phyloP scores from a whole-genome alignment of 768 basidiomycete genomes.

The Obba rivulosa region DNA sequence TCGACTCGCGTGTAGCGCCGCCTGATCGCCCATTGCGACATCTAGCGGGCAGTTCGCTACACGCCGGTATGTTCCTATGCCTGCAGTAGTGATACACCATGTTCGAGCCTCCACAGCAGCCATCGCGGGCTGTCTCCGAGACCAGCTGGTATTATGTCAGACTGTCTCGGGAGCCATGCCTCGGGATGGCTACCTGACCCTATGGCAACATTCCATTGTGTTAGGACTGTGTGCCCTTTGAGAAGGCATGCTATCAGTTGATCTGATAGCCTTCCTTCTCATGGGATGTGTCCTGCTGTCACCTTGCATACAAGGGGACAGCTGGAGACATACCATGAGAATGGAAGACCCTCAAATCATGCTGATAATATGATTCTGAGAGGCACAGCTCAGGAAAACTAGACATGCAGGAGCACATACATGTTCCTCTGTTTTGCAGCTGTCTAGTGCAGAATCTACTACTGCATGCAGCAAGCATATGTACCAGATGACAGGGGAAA shows the following conservation, averaged over 20 bases:
- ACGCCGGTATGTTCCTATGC: no score
- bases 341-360: conserved; percentile 38
- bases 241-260: conserved; percentile 1
- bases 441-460: no score
- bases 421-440: no score
- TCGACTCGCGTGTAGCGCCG: no score
- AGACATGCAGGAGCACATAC: no score
- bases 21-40: no score
- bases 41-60: no score
- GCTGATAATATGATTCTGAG: conserved; percentile 3
- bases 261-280: conserved; percentile 27
- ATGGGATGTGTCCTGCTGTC: conserved; percentile 19
- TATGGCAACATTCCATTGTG: not conserved
- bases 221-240: not conserved
- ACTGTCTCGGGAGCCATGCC: not conserved
- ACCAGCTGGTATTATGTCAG: not conserved
- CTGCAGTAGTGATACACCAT: no score
- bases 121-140: not conserved
- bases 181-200: not conserved
- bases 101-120: no score
- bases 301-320: conserved; percentile 12
- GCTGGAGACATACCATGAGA: conserved; percentile 42
- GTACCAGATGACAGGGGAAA: no score
- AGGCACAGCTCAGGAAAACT: no score
- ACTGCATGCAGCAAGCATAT: no score